Evolutionary conservation across 192 early-diverging fungal genomes (phyloP), one percentile per base, ranked within the genome.

Genomic region (Backusella australiensis): DNA sequence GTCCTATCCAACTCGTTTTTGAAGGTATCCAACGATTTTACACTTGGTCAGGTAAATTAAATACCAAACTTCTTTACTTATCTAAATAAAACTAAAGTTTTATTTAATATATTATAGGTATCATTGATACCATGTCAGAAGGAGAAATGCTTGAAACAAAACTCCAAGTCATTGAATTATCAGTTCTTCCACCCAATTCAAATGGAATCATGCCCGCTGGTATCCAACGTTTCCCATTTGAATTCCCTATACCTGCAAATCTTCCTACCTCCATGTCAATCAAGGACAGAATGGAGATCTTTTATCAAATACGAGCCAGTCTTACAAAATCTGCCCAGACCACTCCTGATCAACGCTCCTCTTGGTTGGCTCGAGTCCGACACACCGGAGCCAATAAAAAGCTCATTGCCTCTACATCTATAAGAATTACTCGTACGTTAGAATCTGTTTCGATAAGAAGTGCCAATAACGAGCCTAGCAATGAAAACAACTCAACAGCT

Each of bases 191-290:
- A 34, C 80, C 80, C n/a, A 68, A 49, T 41, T 41, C 26, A 59
- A 26, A 59, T 38, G 72, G 75, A 19, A 69, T 70, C 2, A 74
- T 81, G 56, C 67, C 76, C 3, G 46, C 75, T 15, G 80, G 80
- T 21, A 17, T 56, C 19, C 76, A 81, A 35, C 71, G 76, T 14
- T 63, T 81, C 21, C 80, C 80, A 15, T 81, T 81, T 53, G 80
- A 81, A 65, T 74, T 81, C 26, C 80, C 80, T 32, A 81, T 81
- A 17, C 76, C 80, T 29, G 32, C 71, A 32, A 66, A 75, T 6
- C 29, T 81, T 26, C 80, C 80, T 38, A 66, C 80, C 2, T 71
- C 75, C 3, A 29, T 77, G 23, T 17, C 23, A 2, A 73, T 81
- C 23, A 39, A 72, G 15, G 67, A 81, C 1, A 68, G 72, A 39